Conservation (phyloP, 352 stramenopile genomes). For the Phytophthora lateralis region DNA sequence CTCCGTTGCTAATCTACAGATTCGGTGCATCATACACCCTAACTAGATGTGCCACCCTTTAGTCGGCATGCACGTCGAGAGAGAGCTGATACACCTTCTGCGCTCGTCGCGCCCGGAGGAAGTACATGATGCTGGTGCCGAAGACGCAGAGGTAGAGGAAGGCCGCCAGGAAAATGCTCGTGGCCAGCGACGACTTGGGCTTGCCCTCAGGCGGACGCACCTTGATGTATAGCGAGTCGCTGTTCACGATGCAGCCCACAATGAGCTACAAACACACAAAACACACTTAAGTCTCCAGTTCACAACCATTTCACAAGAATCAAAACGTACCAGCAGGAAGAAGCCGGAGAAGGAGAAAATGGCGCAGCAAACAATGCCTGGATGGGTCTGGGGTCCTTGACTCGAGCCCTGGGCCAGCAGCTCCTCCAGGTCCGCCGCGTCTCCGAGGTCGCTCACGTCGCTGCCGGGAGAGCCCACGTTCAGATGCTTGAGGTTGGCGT, state of each 20-base stretch:
- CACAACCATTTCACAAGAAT: background rate
- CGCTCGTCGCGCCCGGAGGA: constrained; percentile 71
- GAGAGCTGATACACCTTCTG: constrained; percentile 91
- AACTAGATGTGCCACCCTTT: constrained; percentile 25
- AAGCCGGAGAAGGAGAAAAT: constrained; percentile 82
- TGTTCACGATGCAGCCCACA: constrained; percentile 84
- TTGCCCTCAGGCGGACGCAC: constrained; percentile 79
- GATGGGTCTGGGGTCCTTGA: constrained; percentile 74
- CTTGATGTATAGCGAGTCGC: constrained; percentile 89
- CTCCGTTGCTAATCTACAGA: constrained; percentile 62
- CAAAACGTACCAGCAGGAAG: constrained; percentile 56
- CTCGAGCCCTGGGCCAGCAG: constrained; percentile 75
- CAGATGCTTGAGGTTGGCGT: constrained; percentile 85
- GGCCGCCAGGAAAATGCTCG: constrained; percentile 86
- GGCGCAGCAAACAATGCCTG: constrained; percentile 76
- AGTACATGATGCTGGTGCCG: constrained; percentile 88
- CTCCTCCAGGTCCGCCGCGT: constrained; percentile 82
- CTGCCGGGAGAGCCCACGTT: constrained; percentile 78
- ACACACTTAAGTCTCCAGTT: constrained; percentile 4
- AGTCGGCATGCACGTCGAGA: constrained; percentile 85
- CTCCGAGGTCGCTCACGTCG: constrained; percentile 80
- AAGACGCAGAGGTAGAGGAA: constrained; percentile 89
- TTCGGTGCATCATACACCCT: constrained; percentile 23
- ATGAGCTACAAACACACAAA: constrained; percentile 54
- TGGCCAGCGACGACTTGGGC: constrained; percentile 82